A percentile compares a stretch with the other conserved stretches of the same genome.
Evolutionary conservation across 805 yeast species (phyloP).

Genomic region (Kuraishia piskuri): DNA sequence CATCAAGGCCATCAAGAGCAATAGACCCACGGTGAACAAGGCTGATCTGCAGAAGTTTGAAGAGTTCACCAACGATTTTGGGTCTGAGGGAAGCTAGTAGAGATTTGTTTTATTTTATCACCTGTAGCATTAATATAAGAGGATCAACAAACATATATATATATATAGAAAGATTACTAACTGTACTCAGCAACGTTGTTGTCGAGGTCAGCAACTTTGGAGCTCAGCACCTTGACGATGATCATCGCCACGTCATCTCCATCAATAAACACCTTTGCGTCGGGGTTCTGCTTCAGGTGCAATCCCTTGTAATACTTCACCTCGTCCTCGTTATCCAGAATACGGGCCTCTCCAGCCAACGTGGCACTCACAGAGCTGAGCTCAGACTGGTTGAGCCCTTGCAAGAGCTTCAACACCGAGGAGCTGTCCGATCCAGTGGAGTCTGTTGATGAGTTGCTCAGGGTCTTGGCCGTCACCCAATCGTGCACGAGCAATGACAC

Average conservation of each 20-base stretch:
- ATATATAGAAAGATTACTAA: neutral
- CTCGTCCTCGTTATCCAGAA: slow-evolving; percentile 37
- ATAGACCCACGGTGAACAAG: slow-evolving; percentile 91
- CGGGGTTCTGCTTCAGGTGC: slow-evolving; percentile 55
- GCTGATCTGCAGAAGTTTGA: slow-evolving; percentile 75
- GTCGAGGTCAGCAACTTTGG: slow-evolving; percentile 73
- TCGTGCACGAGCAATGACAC: slow-evolving; percentile 86
- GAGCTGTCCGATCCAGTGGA: neutral
- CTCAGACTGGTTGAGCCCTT: slow-evolving; percentile 72
- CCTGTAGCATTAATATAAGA: neutral
- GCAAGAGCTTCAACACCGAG: slow-evolving; percentile 42
- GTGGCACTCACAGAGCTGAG: slow-evolving; percentile 77
- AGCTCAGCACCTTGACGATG: slow-evolving; percentile 53
- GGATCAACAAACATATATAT: neutral
- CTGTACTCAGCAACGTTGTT: slow-evolving; percentile 38
- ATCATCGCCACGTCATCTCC: slow-evolving; percentile 60
- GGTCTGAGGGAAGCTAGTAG: slow-evolving; percentile 86
- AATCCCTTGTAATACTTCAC: slow-evolving; percentile 52
- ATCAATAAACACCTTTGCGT: slow-evolving; percentile 59
- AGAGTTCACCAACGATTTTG: slow-evolving; percentile 89
- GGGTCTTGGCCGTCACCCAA: slow-evolving; percentile 62
- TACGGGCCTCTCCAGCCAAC: slow-evolving; percentile 60
- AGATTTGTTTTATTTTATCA: neutral
- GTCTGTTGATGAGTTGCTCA: slow-evolving; percentile 5
- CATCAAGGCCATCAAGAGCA: slow-evolving; percentile 81